Evolutionary conservation across 2,329 filamentous ascomycete genomes (phyloP).

Genomic region (Byssochlamys sp.): DNA sequence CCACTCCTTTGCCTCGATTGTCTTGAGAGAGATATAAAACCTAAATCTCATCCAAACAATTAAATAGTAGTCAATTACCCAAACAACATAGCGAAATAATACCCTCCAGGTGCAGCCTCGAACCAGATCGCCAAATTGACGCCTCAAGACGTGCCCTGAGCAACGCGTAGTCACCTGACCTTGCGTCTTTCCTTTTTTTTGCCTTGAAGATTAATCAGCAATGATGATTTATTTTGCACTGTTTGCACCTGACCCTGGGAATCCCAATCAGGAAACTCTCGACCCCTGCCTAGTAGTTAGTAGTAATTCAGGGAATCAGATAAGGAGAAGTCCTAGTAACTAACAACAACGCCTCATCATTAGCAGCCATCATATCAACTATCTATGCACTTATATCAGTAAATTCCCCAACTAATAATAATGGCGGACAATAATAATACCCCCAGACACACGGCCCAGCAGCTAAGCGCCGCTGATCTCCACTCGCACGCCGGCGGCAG

Average conservation of each 20-base stretch:
- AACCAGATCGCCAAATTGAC: conserved; percentile 6
- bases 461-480: neutral
- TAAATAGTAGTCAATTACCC: neutral
- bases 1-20: neutral
- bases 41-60: neutral
- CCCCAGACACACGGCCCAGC: neutral
- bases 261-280: neutral
- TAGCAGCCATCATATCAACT: neutral
- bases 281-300: neutral
- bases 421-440: neutral
- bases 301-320: neutral
- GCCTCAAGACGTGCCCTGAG: conserved; percentile 2
- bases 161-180: conserved; percentile 11
- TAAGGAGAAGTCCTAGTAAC: neutral
- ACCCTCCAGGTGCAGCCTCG: neutral
- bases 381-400: neutral
- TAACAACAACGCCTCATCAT: neutral
- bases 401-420: neutral
- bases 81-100: neutral
- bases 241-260: conserved; percentile 8
- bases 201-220: neutral
- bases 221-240: conserved; percentile 5
- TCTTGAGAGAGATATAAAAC: neutral
- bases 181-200: neutral
- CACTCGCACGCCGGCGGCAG: neutral